Evolutionary conservation across 2,329 filamentous ascomycete genomes (phyloP).

Genomic region (Metarhizium anisopliae): DNA sequence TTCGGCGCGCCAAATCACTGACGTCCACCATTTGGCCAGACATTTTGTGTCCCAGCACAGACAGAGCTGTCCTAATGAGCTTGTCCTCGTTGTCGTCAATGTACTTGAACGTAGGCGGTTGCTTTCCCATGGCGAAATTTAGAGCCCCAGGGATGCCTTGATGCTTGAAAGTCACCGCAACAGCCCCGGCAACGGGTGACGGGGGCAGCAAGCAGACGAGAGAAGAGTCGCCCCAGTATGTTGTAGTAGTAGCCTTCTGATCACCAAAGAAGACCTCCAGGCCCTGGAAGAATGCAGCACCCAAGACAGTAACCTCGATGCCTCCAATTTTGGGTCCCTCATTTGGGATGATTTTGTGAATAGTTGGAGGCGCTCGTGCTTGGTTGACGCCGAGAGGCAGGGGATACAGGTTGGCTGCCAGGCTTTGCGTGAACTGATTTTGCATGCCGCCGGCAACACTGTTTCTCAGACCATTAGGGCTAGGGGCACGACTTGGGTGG

Average conservation of each 20-base stretch:
- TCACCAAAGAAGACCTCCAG: slow-evolving; percentile 80
- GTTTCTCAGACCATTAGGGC: slow-evolving; percentile 49
- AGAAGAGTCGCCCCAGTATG: slow-evolving; percentile 73
- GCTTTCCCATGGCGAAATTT: slow-evolving; percentile 27
- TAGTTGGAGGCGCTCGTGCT: slow-evolving; percentile 44
- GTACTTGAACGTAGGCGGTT: slow-evolving; percentile 59
- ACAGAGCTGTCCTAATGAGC: slow-evolving; percentile 58
- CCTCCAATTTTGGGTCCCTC: slow-evolving; percentile 78
- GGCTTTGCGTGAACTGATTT: slow-evolving; percentile 36
- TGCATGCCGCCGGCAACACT: slow-evolving; percentile 32
- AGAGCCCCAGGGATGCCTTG: slow-evolving; percentile 32
- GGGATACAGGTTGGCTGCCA: slow-evolving; percentile 40
- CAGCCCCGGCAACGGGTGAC: slow-evolving; percentile 55
- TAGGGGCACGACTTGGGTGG: slow-evolving; percentile 70
- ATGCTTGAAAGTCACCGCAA: slow-evolving; percentile 62
- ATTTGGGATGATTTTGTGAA: slow-evolving; percentile 74
- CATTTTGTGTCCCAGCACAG: slow-evolving; percentile 55
- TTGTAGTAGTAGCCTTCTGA: slow-evolving; percentile 57
- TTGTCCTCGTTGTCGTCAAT: slow-evolving; percentile 61
- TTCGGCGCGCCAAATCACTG: slow-evolving; percentile 51
- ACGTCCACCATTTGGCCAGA: slow-evolving; percentile 54
- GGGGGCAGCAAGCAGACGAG: slow-evolving; percentile 72
- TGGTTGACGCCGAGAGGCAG: slow-evolving; percentile 40
- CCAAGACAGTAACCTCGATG: slow-evolving; percentile 78
- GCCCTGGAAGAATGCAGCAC: slow-evolving; percentile 66